Evolutionary conservation across 352 stramenopile species (phyloP).

Genomic region (Globisporangium recalcitrans): DNA sequence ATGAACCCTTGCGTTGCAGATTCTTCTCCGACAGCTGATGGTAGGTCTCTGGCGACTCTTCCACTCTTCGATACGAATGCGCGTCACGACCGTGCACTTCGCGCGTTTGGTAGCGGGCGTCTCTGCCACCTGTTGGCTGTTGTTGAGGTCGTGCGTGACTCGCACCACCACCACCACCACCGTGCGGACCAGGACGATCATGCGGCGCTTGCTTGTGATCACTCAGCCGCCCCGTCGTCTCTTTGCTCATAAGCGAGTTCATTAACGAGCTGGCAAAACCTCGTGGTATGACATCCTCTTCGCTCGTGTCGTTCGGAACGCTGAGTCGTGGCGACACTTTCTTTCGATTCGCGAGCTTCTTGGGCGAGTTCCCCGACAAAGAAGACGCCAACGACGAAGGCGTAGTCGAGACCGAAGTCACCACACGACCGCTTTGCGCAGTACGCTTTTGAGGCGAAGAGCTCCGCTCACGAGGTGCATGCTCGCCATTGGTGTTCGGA

Average conservation of each 20-base stretch:
- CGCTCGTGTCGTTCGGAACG: neutral
- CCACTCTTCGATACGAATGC: conserved; percentile 19
- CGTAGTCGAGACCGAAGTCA: conserved; percentile 19
- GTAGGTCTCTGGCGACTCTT: conserved; percentile 22
- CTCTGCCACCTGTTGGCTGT: conserved; percentile 4
- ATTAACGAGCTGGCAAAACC: conserved; percentile 34
- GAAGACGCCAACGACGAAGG: neutral
- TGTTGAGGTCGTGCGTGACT: neutral
- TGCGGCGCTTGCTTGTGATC: conserved; percentile 9
- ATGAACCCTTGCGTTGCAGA: conserved; percentile 11
- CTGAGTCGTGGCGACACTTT: conserved; percentile 4
- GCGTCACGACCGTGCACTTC: conserved; percentile 13
- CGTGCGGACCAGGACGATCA: neutral
- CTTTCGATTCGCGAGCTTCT: conserved; percentile 15
- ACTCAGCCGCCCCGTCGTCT: conserved; percentile 6
- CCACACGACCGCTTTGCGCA: conserved; percentile 18
- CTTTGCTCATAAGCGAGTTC: conserved; percentile 22
- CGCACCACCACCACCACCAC: neutral
- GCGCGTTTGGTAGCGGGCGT: conserved; percentile 13
- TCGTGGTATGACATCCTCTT: neutral
- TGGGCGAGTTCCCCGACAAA: neutral
- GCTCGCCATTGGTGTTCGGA: neutral
- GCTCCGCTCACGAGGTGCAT: conserved; percentile 4
- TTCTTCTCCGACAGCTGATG: conserved; percentile 17
- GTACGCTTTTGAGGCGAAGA: conserved; percentile 16